Percentiles rank a stretch among this genome's conserved stretches.
Conservation (phyloP, 169 alveolate species). For the Pseudocohnilembus persalinus region DNA sequence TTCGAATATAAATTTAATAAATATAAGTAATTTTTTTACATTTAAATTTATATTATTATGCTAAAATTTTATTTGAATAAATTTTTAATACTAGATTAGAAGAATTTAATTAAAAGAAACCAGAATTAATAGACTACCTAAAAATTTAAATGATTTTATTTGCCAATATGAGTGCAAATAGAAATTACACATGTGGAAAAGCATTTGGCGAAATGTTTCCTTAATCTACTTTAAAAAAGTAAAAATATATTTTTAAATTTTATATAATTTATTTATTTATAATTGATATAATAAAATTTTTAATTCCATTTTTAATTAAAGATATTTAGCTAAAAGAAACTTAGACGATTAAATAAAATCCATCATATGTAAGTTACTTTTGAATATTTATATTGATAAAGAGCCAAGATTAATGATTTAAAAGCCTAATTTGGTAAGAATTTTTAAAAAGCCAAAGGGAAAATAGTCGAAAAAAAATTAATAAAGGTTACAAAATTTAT, state of each 20-base stretch:
- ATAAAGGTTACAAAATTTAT: too few relatives aligned
- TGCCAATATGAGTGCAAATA: slow-evolving; percentile 31
- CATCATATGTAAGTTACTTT: slow-evolving; percentile 17
- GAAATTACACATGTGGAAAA: slow-evolving; percentile 48
- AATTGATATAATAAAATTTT: too few relatives aligned
- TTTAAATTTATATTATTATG: neutral
- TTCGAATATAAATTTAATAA: neutral
- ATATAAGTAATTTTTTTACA: too few relatives aligned
- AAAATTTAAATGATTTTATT: slow-evolving; percentile 17
- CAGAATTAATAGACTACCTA: slow-evolving; percentile 10
- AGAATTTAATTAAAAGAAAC: neutral
- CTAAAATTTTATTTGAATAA: neutral
- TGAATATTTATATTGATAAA: slow-evolving; percentile 39
- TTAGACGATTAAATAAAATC: slow-evolving; percentile 29
- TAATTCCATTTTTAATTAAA: too few relatives aligned
- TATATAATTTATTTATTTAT: too few relatives aligned
- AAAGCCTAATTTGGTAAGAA: slow-evolving; percentile 44
- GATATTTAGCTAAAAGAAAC: neutral
- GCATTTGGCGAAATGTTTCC: slow-evolving; percentile 36
- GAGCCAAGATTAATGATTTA: slow-evolving; percentile 37
- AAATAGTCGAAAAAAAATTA: neutral
- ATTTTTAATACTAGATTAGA: neutral
- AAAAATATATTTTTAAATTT: too few relatives aligned
- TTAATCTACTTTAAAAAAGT: neutral
- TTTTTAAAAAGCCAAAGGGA: slow-evolving; percentile 14